Evolutionary conservation across 352 stramenopile genomes (phyloP).

Genomic region (Globisporangium heterothallicum): DNA sequence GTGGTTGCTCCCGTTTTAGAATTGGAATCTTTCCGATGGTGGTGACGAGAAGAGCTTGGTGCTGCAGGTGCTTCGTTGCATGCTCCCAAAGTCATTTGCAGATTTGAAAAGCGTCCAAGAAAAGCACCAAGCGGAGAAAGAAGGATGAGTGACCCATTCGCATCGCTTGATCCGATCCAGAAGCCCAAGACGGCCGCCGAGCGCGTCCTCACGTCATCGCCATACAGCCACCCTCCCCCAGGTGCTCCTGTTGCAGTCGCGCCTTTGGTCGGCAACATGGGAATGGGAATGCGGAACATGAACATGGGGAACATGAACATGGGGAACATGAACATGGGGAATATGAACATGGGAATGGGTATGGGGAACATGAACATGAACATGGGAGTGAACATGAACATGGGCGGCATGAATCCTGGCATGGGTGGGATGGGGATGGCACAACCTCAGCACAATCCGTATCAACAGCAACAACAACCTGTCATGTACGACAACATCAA

Average conservation of each 20-base stretch:
- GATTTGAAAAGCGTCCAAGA: background rate
- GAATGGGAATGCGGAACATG: constrained; percentile 17
- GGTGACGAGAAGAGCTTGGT: too few species aligned
- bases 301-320: constrained; percentile 11
- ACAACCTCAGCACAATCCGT: constrained; percentile 16
- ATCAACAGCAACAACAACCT: constrained; percentile 29
- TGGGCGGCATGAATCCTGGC: constrained; percentile 17
- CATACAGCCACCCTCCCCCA: constrained; percentile 16
- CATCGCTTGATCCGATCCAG: constrained; percentile 68
- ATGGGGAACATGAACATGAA: constrained; percentile 3
- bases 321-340: constrained; percentile 20
- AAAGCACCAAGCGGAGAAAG: background rate
- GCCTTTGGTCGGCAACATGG: constrained; percentile 20
- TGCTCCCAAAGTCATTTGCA: background rate
- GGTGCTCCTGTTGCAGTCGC: constrained; percentile 26
- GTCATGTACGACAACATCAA: constrained; percentile 85
- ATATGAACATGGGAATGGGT: background rate
- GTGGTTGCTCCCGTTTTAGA: too few species aligned
- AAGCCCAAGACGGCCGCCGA: constrained; percentile 53
- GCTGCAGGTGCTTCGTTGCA: background rate
- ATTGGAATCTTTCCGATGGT: too few species aligned
- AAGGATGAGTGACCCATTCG: constrained; percentile 69
- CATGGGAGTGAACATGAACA: constrained; percentile 4
- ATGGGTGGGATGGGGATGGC: constrained; percentile 23
- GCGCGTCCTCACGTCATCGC: constrained; percentile 20